Conservation (phyloP, 148 eudicot species). For the Persicaria maculosa region DNA sequence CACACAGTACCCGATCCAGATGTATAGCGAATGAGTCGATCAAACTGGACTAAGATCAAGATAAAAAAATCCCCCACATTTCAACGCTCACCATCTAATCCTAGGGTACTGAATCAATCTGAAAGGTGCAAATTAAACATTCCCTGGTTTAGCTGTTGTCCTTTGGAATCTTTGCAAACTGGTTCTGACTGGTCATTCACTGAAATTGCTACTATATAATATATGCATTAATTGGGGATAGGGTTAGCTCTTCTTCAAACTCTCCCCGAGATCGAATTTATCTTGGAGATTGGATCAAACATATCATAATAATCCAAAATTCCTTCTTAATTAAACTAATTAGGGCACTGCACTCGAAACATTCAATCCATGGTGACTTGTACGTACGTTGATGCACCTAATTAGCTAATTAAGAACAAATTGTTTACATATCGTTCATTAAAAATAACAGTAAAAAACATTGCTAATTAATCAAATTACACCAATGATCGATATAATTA, state of each 20-base stretch:
- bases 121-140: background rate
- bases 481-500: background rate
- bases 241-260: background rate
- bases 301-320: background rate
- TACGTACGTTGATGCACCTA: no score
- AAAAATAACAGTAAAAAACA: background rate
- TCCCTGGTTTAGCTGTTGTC: conserved; percentile 1
- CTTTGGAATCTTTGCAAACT: background rate
- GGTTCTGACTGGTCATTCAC: background rate
- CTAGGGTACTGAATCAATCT: background rate
- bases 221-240: background rate
- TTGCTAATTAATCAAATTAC: background rate
- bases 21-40: no score
- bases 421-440: background rate
- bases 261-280: background rate
- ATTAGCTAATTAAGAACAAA: background rate
- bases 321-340: background rate
- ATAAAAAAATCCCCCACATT: no score
- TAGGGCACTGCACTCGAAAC: background rate
- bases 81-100: no score
- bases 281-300: background rate
- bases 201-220: conserved; percentile 1
- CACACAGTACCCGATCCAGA: no score
- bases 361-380: background rate
- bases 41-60: no score